phyloP scores from a whole-genome alignment of 495 filamentous ascomycete genomes.

The Aspergillus indologenus region DNA sequence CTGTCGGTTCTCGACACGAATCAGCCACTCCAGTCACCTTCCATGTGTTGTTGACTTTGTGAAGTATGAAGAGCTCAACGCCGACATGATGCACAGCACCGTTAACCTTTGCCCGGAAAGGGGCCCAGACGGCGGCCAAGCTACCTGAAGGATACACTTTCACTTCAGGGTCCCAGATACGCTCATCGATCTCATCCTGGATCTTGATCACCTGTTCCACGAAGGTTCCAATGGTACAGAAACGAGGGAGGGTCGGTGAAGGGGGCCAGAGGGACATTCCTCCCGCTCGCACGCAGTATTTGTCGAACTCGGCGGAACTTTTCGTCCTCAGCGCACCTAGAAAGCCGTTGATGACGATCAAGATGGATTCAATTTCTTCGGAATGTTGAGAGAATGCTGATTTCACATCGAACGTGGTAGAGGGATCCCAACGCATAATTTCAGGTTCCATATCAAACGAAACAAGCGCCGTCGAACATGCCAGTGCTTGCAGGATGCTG shows the following conservation, averaged over 20 bases:
- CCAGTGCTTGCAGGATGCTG: background rate
- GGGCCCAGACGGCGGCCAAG: slow-evolving; percentile 41
- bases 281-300: slow-evolving; percentile 36
- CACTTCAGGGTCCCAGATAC: slow-evolving; percentile 39
- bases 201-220: slow-evolving; percentile 34
- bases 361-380: slow-evolving; percentile 32
- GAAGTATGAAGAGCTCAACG: slow-evolving; percentile 39
- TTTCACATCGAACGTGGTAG: background rate
- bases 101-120: slow-evolving; percentile 39
- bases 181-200: slow-evolving; percentile 35
- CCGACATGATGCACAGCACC: slow-evolving; percentile 40
- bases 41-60: slow-evolving; percentile 38
- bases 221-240: slow-evolving; percentile 40
- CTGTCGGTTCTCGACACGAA: slow-evolving; percentile 37
- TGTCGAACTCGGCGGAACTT: slow-evolving; percentile 34
- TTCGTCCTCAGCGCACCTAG: slow-evolving; percentile 32
- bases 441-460: background rate
- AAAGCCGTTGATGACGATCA: slow-evolving; percentile 33
- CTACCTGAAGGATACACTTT: slow-evolving; percentile 32
- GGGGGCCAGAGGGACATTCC: slow-evolving; percentile 41
- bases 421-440: background rate
- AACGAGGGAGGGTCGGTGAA: slow-evolving; percentile 29
- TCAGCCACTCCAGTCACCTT: slow-evolving; percentile 42
- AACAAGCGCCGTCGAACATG: background rate
- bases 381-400: slow-evolving; percentile 5